These are phyloP conservation scores for Rhizomucor miehei DNA, from an alignment of 371 early-diverging fungal species.

Conservation along the genomic window DNA sequence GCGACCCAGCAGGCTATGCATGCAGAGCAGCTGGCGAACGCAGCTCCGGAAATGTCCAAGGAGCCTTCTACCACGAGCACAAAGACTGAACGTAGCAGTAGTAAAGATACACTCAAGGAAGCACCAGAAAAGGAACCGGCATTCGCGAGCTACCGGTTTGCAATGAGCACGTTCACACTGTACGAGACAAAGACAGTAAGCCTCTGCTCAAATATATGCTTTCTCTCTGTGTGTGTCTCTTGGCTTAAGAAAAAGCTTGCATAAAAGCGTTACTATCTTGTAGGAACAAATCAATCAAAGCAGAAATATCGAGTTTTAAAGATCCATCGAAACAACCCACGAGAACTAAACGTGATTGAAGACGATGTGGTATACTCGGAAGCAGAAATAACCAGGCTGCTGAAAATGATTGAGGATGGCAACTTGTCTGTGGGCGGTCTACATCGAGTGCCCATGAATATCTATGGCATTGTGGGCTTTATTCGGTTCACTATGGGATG, in stretches of 20 bases:
- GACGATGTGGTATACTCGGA: slow-evolving; percentile 74
- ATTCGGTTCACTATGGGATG: slow-evolving; percentile 90
- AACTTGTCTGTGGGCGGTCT: slow-evolving; percentile 78
- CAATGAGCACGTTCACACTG: slow-evolving; percentile 66
- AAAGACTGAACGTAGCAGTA: not conserved
- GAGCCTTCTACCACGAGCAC: not conserved
- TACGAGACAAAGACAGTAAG: slow-evolving; percentile 84
- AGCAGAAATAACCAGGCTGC: slow-evolving; percentile 67
- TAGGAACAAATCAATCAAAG: slow-evolving; percentile 80
- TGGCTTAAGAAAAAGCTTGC: not conserved
- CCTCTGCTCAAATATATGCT: too few relatives aligned
- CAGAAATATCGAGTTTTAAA: slow-evolving; percentile 80
- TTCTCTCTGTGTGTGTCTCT: slow-evolving; percentile 1
- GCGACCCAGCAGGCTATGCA: slow-evolving; percentile 11
- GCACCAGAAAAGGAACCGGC: slow-evolving; percentile 18
- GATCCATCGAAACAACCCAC: slow-evolving; percentile 75
- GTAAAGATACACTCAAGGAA: not conserved
- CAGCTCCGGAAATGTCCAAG: slow-evolving; percentile 2
- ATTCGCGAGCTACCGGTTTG: slow-evolving; percentile 34
- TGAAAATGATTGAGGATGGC: slow-evolving; percentile 81
- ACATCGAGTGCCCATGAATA: slow-evolving; percentile 55
- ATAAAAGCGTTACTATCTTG: slow-evolving; percentile 69
- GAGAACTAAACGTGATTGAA: slow-evolving; percentile 59
- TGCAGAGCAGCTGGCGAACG: slow-evolving; percentile 1
- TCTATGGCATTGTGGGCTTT: slow-evolving; percentile 67